phyloP scores from a whole-genome alignment of 176 grass and related monocot genomes.

The Avena sativa region DNA sequence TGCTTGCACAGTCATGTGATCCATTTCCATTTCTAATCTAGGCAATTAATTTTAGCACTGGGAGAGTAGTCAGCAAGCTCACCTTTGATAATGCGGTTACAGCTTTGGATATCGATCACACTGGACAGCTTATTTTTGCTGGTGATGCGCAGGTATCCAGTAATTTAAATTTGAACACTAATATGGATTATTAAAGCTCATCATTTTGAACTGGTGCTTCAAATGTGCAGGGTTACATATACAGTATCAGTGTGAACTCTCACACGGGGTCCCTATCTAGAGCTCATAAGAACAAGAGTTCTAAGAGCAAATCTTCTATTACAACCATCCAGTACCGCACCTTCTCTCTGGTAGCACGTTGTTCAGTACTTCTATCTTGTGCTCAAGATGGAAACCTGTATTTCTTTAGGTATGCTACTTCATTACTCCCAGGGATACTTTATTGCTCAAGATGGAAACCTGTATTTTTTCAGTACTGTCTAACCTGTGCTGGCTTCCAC shows the following conservation, averaged over 20 bases:
- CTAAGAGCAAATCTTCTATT: conserved; percentile 75
- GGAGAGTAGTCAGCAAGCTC: conserved; percentile 90
- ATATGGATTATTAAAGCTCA: conserved; percentile 25
- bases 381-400: conserved; percentile 90
- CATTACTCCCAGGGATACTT: no score
- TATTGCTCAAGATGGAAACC: no score
- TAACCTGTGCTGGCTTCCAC: conserved; percentile 25
- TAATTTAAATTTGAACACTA: conserved; percentile 26
- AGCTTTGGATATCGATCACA: conserved; percentile 94
- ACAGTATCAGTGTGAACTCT: conserved; percentile 79
- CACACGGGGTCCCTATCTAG: conserved; percentile 87
- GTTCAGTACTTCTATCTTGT: conserved; percentile 90
- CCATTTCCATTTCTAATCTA: conserved; percentile 49
- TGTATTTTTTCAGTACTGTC: neutral
- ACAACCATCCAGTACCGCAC: conserved; percentile 85
- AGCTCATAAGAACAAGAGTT: conserved; percentile 85
- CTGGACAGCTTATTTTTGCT: conserved; percentile 89
- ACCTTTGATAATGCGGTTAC: conserved; percentile 89
- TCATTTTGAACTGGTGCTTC: conserved; percentile 37
- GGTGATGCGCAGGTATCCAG: conserved; percentile 82
- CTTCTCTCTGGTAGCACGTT: conserved; percentile 84
- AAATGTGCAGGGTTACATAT: conserved; percentile 81
- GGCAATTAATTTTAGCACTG: conserved; percentile 99
- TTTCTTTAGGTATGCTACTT: conserved; percentile 83
- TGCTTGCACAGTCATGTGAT: conserved; percentile 28